A percentile compares a stretch with the other conserved stretches of the same genome.
These are phyloP conservation scores for Gentiana straminea DNA, from an alignment of 257 asterid species.

Conservation along the genomic window DNA sequence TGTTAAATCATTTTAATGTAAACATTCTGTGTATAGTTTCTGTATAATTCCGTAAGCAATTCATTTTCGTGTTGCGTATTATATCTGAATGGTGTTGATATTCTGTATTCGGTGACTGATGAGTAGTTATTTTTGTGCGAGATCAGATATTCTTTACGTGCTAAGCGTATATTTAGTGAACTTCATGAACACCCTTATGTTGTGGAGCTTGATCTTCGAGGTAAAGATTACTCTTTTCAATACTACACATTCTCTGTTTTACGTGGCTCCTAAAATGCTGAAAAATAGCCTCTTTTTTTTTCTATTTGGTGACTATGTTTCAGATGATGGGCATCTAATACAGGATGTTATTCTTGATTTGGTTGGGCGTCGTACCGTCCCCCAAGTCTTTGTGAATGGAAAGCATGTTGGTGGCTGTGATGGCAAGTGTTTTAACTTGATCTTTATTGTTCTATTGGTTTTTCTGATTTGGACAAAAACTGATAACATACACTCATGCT, in stretches of 20 bases:
- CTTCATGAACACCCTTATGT: constrained; percentile 75
- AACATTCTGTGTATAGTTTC: no score
- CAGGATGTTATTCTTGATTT: constrained; percentile 68
- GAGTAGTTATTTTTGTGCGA: constrained; percentile 5
- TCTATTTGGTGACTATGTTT: constrained; percentile 7
- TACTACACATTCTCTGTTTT: not conserved
- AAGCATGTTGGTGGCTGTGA: constrained; percentile 95
- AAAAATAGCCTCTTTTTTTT: constrained; percentile 2
- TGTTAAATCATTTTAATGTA: no score
- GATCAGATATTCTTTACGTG: constrained; percentile 61
- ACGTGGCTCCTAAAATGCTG: not conserved
- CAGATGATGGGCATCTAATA: constrained; percentile 74
- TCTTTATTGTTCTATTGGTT: not conserved
- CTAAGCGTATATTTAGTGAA: constrained; percentile 54
- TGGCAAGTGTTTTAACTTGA: constrained; percentile 32
- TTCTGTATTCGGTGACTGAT: constrained; percentile 5
- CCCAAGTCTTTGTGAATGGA: constrained; percentile 92
- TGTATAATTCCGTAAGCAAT: no score
- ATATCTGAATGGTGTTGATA: no score
- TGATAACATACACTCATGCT: no score
- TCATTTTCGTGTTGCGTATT: no score
- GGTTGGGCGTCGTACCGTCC: constrained; percentile 85
- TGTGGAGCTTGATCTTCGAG: constrained; percentile 98
- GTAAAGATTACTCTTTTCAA: constrained; percentile 17
- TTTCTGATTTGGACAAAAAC: no score